Evolutionary conservation across 1,284 basidiomycete genomes (phyloP).

Genomic region (Volvariella volvacea): DNA sequence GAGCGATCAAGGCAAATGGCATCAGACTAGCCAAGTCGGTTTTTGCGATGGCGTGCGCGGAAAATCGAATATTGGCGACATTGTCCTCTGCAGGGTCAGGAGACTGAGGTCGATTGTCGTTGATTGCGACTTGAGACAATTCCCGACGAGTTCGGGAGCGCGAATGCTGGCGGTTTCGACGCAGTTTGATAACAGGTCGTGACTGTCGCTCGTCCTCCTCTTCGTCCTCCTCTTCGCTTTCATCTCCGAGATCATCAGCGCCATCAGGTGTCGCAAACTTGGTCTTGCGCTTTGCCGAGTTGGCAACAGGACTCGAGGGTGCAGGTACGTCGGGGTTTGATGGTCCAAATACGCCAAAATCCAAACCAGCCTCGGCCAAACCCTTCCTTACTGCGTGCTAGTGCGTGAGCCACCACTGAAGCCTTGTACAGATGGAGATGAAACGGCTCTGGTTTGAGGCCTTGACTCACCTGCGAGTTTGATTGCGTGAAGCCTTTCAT

Average conservation of each 20-base stretch:
- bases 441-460: slow-evolving; percentile 3
- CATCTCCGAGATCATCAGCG: slow-evolving; percentile 21
- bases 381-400: slow-evolving; percentile 44
- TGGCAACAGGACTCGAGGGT: slow-evolving; percentile 19
- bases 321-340: slow-evolving; percentile 19
- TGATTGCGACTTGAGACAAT: slow-evolving; percentile 45
- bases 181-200: slow-evolving; percentile 69
- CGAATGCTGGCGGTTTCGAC: slow-evolving; percentile 43
- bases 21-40: slow-evolving; percentile 47
- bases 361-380: slow-evolving; percentile 54
- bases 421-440: neutral
- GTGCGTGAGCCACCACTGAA: slow-evolving; percentile 1
- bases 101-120: slow-evolving; percentile 42
- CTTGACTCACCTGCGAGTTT: slow-evolving; percentile 46
- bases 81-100: slow-evolving; percentile 61
- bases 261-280: slow-evolving; percentile 20
- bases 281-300: slow-evolving; percentile 14
- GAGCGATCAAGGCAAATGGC: slow-evolving; percentile 74
- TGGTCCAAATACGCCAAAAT: slow-evolving; percentile 62
- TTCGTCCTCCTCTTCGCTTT: slow-evolving; percentile 26
- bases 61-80: slow-evolving; percentile 69
- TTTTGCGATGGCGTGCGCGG: slow-evolving; percentile 56
- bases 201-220: slow-evolving; percentile 46
- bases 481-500: slow-evolving; percentile 56
- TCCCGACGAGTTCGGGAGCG: slow-evolving; percentile 67